Conservation (phyloP, 2,329 filamentous ascomycete genomes). For the Epichloe scottii region DNA sequence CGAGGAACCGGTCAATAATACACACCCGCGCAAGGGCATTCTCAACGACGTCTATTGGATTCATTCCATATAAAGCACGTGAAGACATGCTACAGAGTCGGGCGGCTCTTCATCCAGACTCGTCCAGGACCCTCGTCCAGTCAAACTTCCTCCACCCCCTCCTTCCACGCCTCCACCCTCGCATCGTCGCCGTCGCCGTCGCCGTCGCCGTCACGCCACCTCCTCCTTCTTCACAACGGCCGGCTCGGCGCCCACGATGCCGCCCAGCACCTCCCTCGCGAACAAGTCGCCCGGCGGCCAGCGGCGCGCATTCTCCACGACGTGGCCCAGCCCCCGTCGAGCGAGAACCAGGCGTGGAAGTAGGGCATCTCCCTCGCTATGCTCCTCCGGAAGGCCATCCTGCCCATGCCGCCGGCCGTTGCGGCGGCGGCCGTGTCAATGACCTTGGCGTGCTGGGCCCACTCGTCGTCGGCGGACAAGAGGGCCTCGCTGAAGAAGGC, state of each 20-base stretch:
- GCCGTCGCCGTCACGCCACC: conserved; percentile 52
- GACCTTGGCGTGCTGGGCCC: conserved; percentile 88
- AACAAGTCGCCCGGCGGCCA: conserved; percentile 93
- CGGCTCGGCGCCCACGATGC: conserved; percentile 74
- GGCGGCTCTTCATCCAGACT: conserved; percentile 11
- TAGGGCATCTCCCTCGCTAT: conserved; percentile 96
- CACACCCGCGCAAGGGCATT: too few relatives aligned
- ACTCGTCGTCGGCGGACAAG: conserved; percentile 76
- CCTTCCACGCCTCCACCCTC: conserved; percentile 66
- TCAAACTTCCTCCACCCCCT: conserved; percentile 86
- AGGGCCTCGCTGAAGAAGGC: conserved; percentile 96
- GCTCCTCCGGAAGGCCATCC: conserved; percentile 66
- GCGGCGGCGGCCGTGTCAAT: conserved; percentile 69
- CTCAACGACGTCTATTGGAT: too few relatives aligned
- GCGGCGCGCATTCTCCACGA: conserved; percentile 72
- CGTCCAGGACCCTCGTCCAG: conserved; percentile 54
- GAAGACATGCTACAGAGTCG: too few relatives aligned
- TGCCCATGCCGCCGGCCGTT: conserved; percentile 52
- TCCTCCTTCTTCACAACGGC: conserved; percentile 75
- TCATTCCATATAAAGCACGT: too few relatives aligned
- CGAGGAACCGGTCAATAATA: too few relatives aligned
- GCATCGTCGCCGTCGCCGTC: conserved; percentile 36
- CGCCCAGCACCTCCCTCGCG: conserved; percentile 80
- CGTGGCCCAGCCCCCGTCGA: conserved; percentile 84
- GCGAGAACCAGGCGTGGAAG: conserved; percentile 90